Percentiles rank a stretch among this genome's conserved stretches.
Conservation (phyloP, 192 early-diverging fungal species). For the Entomortierella beljakovae region DNA sequence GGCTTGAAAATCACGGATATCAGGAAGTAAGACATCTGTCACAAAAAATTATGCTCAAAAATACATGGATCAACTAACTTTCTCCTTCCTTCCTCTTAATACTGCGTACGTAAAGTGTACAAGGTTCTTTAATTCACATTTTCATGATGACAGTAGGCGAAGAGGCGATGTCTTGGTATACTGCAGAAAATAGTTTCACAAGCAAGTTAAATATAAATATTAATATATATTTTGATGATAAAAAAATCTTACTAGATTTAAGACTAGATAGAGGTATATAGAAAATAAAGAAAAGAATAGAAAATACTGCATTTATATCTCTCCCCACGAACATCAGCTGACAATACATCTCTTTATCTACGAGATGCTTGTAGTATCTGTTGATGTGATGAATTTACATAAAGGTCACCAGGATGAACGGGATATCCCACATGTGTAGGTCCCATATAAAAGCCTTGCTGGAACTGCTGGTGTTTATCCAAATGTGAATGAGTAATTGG, state of each 20-base stretch:
- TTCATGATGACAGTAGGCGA: slow-evolving; percentile 82
- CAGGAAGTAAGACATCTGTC: slow-evolving; percentile 59
- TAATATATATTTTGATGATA: too few relatives aligned
- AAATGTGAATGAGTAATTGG: not conserved
- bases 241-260: too few relatives aligned
- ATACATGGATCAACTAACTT: too few relatives aligned
- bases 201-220: too few relatives aligned
- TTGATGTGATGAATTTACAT: slow-evolving; percentile 21
- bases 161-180: slow-evolving; percentile 87
- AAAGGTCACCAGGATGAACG: slow-evolving; percentile 19
- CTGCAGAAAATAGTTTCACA: slow-evolving; percentile 40
- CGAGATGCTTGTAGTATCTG: slow-evolving; percentile 26
- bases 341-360: slow-evolving; percentile 10
- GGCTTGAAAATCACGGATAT: slow-evolving; percentile 64
- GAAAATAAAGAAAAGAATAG: too few relatives aligned
- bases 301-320: too few relatives aligned
- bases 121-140: slow-evolving; percentile 94
- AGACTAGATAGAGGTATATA: too few relatives aligned
- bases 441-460: slow-evolving; percentile 22
- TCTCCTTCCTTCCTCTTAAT: not conserved
- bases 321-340: too few relatives aligned
- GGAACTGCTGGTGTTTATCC: slow-evolving; percentile 11
- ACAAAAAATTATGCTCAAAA: too few relatives aligned
- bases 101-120: slow-evolving; percentile 59
- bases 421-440: slow-evolving; percentile 9